Evolutionary conservation across 2,329 filamentous ascomycete species (phyloP).

Genomic region (Penicillium sumatraense): DNA sequence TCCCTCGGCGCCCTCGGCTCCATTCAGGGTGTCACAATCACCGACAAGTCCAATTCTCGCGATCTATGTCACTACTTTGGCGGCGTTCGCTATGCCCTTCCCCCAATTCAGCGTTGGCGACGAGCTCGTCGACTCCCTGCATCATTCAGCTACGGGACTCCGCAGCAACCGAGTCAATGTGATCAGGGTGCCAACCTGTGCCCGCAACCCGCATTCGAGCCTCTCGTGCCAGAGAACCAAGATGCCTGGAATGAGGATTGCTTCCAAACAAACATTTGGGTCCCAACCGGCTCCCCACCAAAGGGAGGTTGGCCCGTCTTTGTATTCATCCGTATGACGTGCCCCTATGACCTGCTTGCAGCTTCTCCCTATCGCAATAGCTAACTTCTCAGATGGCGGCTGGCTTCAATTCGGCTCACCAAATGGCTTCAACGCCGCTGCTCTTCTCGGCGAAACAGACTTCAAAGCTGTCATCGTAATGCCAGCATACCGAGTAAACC

Average conservation of each 20-base stretch:
- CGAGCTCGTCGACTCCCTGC: constrained; percentile 53
- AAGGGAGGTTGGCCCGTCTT: constrained; percentile 59
- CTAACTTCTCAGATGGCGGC: constrained; percentile 58
- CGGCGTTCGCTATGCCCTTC: constrained; percentile 60
- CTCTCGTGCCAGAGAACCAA: constrained; percentile 27
- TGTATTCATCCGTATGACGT: constrained; percentile 59
- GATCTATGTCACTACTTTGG: constrained; percentile 58
- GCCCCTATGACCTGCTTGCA: too few species aligned
- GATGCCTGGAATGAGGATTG: constrained; percentile 58
- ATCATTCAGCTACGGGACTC: constrained; percentile 57
- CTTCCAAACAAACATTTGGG: constrained; percentile 61
- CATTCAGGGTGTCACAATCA: constrained; percentile 55
- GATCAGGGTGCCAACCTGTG: constrained; percentile 48
- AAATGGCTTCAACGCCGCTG: constrained; percentile 51
- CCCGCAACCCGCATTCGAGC: constrained; percentile 52
- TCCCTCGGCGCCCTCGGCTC: constrained; percentile 49
- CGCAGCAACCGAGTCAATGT: constrained; percentile 52
- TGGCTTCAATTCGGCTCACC: constrained; percentile 62
- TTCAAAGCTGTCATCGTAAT: constrained; percentile 58
- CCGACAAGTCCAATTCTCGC: constrained; percentile 25
- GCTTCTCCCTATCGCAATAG: background rate
- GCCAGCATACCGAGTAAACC: constrained; percentile 61
- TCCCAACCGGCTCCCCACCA: constrained; percentile 53
- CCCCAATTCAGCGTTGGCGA: constrained; percentile 56
- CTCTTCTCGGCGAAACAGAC: constrained; percentile 54